Percentiles rank a stretch among this genome's conserved stretches.
Evolutionary conservation across 306 rosid genomes (phyloP).

Genomic region (Castanea crenata): DNA sequence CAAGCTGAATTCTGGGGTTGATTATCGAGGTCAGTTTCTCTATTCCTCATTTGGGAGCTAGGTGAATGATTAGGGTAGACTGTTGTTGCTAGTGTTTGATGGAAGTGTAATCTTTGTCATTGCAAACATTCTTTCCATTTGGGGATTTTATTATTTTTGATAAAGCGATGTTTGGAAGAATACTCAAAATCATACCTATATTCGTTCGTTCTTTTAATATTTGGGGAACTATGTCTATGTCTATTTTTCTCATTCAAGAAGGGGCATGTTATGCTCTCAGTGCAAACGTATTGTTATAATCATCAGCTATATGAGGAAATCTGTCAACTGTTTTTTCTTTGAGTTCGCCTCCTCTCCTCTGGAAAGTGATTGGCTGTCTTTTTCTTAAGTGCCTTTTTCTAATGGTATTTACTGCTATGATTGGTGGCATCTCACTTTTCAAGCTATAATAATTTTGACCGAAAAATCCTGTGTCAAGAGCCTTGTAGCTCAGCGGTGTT

Average conservation of each 20-base stretch:
- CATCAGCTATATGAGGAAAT: neutral
- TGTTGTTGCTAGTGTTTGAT: neutral
- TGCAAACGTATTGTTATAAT: neutral
- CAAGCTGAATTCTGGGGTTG: conserved; percentile 90
- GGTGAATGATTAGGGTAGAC: neutral
- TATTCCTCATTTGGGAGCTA: neutral
- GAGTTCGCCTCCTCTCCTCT: neutral
- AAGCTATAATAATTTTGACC: neutral
- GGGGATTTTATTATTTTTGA: neutral
- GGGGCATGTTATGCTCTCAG: neutral
- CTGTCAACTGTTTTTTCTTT: neutral
- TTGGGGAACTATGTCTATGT: no score
- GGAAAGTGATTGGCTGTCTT: neutral
- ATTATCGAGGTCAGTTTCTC: conserved; percentile 63
- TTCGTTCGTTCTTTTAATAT: no score
- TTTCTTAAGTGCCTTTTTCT: neutral
- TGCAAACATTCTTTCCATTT: neutral
- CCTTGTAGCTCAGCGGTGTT: no score
- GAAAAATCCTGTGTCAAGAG: neutral
- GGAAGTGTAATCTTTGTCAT: neutral
- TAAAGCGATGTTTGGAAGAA: neutral
- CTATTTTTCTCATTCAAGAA: neutral
- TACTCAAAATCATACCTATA: no score
- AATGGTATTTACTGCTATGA: neutral
- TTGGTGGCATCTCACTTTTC: neutral